Conservation (phyloP, 441 rosid species). For the Brassica balearica region DNA sequence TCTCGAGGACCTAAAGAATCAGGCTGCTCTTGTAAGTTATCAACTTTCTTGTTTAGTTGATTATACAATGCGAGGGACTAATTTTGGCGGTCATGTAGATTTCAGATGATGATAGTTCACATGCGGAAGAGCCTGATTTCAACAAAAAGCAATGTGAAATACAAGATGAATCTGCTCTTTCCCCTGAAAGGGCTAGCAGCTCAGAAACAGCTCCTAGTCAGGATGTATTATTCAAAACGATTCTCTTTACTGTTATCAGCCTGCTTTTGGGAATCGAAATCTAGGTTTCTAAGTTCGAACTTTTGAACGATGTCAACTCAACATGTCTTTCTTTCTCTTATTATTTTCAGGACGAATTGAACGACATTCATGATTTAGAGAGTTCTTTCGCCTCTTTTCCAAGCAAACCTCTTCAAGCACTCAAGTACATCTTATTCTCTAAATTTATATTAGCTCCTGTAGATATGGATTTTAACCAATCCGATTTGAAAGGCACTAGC, state of each 20-base stretch:
- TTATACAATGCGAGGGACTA: conserved; percentile 16
- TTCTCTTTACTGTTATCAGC: conserved; percentile 26
- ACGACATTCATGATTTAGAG: conserved; percentile 76
- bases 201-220: conserved; percentile 58
- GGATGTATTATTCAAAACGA: conserved; percentile 54
- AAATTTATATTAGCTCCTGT: conserved; percentile 19
- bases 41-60: conserved; percentile 17
- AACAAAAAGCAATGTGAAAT: conserved; percentile 53
- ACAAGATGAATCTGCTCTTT: conserved; percentile 51
- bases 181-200: conserved; percentile 56
- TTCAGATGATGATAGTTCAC: conserved; percentile 62
- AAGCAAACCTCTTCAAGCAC: conserved; percentile 86
- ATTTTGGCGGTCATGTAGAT: conserved; percentile 61
- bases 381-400: conserved; percentile 84
- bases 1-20: conserved; percentile 90
- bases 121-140: conserved; percentile 56
- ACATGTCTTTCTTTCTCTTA: conserved; percentile 33
- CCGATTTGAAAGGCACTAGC: background rate
- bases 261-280: conserved; percentile 23
- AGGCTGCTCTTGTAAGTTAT: conserved; percentile 87
- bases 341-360: conserved; percentile 68
- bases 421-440: conserved; percentile 60
- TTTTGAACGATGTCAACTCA: conserved; percentile 18
- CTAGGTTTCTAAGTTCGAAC: background rate
- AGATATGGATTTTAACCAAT: conserved; percentile 8